Evolutionary conservation across 495 filamentous ascomycete species (phyloP).

Genomic region (Bathelium albidoporum): DNA sequence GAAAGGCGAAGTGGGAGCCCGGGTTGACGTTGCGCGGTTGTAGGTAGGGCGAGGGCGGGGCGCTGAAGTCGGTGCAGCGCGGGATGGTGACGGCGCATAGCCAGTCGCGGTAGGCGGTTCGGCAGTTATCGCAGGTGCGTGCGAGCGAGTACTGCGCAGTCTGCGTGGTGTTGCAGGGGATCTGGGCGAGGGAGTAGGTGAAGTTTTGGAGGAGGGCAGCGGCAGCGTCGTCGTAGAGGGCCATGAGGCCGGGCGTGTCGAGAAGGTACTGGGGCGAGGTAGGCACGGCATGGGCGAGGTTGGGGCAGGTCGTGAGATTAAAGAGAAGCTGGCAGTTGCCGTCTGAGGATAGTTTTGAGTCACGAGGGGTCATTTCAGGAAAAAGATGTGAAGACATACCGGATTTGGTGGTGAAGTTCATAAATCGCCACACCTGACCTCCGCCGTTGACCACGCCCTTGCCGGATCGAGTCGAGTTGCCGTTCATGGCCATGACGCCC

Average conservation of each 20-base stretch:
- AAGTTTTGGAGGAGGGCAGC: slow-evolving; percentile 49
- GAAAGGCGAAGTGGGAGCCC: neutral
- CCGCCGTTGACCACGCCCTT: slow-evolving; percentile 52
- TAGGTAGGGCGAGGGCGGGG: slow-evolving; percentile 42
- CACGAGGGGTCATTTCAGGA: neutral
- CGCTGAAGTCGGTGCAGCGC: slow-evolving; percentile 78
- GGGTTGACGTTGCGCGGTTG: slow-evolving; percentile 66
- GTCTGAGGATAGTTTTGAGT: slow-evolving; percentile 28
- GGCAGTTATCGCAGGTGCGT: slow-evolving; percentile 64
- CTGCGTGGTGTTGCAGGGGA: slow-evolving; percentile 67
- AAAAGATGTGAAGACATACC: slow-evolving; percentile 41
- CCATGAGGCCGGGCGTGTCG: slow-evolving; percentile 15
- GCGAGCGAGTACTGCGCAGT: slow-evolving; percentile 71
- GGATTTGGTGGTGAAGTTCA: slow-evolving; percentile 64
- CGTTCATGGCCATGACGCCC: slow-evolving; percentile 57
- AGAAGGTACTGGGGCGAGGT: slow-evolving; percentile 44
- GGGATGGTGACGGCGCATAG: slow-evolving; percentile 89
- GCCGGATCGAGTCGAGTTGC: slow-evolving; percentile 41
- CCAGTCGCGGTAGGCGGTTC: slow-evolving; percentile 77
- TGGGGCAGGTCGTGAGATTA: slow-evolving; percentile 72
- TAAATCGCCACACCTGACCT: slow-evolving; percentile 56
- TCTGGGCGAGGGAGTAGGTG: slow-evolving; percentile 65
- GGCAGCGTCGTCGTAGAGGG: slow-evolving; percentile 40
- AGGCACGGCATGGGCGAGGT: slow-evolving; percentile 84
- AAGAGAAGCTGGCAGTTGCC: slow-evolving; percentile 75